Evolutionary conservation across 2,329 filamentous ascomycete genomes (phyloP), one percentile per base, ranked within the genome.

Genomic region (Colletotrichum lindemuthianum): DNA sequence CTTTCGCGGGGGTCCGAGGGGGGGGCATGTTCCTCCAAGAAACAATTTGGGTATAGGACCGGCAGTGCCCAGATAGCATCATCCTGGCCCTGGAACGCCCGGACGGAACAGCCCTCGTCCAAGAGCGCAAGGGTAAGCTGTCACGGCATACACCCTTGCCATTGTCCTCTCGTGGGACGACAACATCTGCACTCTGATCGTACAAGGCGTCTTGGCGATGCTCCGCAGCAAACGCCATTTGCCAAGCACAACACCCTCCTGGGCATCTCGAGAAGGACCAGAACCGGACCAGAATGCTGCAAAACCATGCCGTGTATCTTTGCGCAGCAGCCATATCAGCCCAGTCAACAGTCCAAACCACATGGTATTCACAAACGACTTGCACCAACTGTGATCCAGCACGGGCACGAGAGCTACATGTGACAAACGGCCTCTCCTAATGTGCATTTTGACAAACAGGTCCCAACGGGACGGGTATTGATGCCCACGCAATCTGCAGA

Each of bases 171-270:
- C 6, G 43, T 16, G 3, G n/a, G 1, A 45, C 16, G 43, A 15
- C 43, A 45, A 45, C 15, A 45, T 45, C 43, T 45, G 43, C 43
- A 16, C 8, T n/a, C 24, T n/a, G 43, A 45, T 45, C 43, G 43
- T 45, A 15, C 43, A 45, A 45, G 15, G 3, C 11, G 15, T n/a
- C 43, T 45, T 45, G 43, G 43, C 43, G 43, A 8, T 8, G 24
- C 8, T 45, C 15, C 13, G 43, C 43, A 16, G 16, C 43, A 16
- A 45, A 45, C 43, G 43, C 43, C 8, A 45, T 16, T n/a, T 44
- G 41, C n/a, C 41, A 44, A 44, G 41, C 24, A 24, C 1, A 1
- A 24, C 24, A 24, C 24, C 16, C 4, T 24, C 1, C 24, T 24
- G 24, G 24, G 1, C 24, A 24, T 24, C 24, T 4, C 24, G 24